Percentiles rank a stretch among this genome's conserved stretches.
phyloP scores from a whole-genome alignment of 106 monocot species.

The Dendrobium chrysotoxum region DNA sequence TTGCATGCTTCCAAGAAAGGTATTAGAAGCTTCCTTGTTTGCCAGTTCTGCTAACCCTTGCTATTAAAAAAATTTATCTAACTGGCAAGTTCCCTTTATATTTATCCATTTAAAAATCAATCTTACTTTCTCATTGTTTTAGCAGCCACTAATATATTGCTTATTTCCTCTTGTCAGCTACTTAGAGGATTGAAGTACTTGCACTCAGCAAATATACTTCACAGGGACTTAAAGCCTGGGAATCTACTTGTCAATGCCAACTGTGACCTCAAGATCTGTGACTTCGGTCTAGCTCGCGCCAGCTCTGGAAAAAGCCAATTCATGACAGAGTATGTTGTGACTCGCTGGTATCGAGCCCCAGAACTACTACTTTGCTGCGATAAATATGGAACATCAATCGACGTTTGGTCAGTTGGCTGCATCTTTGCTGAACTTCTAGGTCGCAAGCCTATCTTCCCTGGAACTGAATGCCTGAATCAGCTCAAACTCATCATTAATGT shows the following conservation, averaged over 20 bases:
- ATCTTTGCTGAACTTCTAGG: slow-evolving; percentile 88
- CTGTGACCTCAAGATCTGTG: slow-evolving; percentile 85
- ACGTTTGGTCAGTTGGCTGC: slow-evolving; percentile 93
- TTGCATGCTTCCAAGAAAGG: too few relatives aligned
- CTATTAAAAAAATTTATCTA: neutral
- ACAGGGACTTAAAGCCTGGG: slow-evolving; percentile 82
- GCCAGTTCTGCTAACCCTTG: neutral
- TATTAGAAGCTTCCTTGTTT: too few relatives aligned
- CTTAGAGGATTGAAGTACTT: slow-evolving; percentile 79
- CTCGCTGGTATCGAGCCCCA: slow-evolving; percentile 87
- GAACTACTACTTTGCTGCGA: slow-evolving; percentile 83
- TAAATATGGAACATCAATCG: slow-evolving; percentile 82
- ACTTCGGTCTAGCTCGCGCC: slow-evolving; percentile 81
- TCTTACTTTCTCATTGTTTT: neutral
- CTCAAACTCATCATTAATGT: slow-evolving; percentile 82
- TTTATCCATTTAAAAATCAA: neutral
- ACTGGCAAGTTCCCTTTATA: neutral
- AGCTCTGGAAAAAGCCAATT: slow-evolving; percentile 47
- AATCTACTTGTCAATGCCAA: slow-evolving; percentile 85
- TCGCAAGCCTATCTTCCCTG: slow-evolving; percentile 81
- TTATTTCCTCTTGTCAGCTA: slow-evolving; percentile 25
- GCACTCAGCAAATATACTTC: slow-evolving; percentile 87
- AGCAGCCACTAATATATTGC: neutral
- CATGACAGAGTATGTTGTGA: slow-evolving; percentile 93
- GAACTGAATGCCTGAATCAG: slow-evolving; percentile 78